These are phyloP conservation scores for Corymbia calophylla DNA, from an alignment of 441 rosid species.

Conservation along the genomic window DNA sequence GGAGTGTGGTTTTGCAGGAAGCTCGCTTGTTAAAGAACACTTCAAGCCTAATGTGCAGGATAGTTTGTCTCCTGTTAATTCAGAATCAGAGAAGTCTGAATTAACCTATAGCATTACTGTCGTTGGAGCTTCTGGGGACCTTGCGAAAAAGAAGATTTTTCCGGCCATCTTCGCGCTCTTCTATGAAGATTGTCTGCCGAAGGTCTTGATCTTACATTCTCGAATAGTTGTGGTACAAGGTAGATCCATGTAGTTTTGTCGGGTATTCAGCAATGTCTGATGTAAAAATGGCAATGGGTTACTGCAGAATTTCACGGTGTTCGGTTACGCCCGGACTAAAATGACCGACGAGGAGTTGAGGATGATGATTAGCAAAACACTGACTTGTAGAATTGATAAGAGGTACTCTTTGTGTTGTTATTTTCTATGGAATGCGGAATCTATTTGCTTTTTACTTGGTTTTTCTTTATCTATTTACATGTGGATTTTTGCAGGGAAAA, in stretches of 20 bases:
- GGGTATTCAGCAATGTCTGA: background rate
- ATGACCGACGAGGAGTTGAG: conserved; percentile 78
- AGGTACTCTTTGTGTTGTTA: conserved; percentile 29
- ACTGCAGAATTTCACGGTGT: conserved; percentile 50
- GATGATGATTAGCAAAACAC: conserved; percentile 60
- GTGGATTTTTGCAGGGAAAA: conserved; percentile 41
- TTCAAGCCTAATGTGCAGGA: conserved; percentile 11
- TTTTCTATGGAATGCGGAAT: background rate
- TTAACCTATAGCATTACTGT: conserved; percentile 81
- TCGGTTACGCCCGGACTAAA: conserved; percentile 73
- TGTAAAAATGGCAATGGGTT: background rate
- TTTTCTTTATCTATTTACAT: background rate
- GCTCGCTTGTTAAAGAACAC: conserved; percentile 22
- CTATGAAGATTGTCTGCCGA: conserved; percentile 72
- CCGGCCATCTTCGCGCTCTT: conserved; percentile 94
- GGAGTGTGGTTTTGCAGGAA: conserved; percentile 30
- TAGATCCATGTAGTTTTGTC: background rate
- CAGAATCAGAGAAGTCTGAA: conserved; percentile 17
- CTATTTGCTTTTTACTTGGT: background rate
- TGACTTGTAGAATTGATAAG: conserved; percentile 90
- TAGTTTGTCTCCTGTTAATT: conserved; percentile 1
- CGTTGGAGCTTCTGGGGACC: conserved; percentile 94
- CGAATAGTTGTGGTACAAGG: background rate
- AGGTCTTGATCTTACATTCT: conserved; percentile 21
- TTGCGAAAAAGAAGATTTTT: conserved; percentile 86